phyloP scores from a whole-genome alignment of 1,284 basidiomycete genomes.

The Melanopsichium pennsylvanicum region DNA sequence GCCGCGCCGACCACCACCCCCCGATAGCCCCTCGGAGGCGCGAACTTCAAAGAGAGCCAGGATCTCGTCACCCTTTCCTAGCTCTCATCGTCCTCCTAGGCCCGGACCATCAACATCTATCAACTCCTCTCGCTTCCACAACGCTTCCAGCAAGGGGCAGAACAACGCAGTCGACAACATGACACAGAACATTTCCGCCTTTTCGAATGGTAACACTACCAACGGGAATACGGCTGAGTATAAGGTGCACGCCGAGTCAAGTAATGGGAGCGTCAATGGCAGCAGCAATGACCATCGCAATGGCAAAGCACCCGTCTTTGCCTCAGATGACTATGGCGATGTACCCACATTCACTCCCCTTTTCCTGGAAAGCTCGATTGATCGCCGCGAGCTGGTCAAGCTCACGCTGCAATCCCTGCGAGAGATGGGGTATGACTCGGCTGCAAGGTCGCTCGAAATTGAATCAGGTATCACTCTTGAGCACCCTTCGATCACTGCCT shows the following conservation, averaged over 20 bases:
- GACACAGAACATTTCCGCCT: conserved; percentile 12
- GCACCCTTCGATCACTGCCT: conserved; percentile 78
- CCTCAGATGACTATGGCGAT: conserved; percentile 24
- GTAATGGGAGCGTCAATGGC: conserved; percentile 9
- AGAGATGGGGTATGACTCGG: conserved; percentile 93
- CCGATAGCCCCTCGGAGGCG: conserved; percentile 28
- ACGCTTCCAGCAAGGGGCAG: neutral
- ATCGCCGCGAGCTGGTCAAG: conserved; percentile 89
- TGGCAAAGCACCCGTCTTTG: neutral
- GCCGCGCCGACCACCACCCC: conserved; percentile 22
- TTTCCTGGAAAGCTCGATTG: conserved; percentile 39
- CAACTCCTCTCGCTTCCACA: neutral
- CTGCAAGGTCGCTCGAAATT: conserved; percentile 83
- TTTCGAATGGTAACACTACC: conserved; percentile 23
- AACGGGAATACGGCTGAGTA: conserved; percentile 16
- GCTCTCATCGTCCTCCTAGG: conserved; percentile 16
- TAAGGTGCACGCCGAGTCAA: conserved; percentile 10
- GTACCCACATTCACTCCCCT: conserved; percentile 19
- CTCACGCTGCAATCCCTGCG: conserved; percentile 87
- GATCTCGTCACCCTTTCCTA: conserved; percentile 9
- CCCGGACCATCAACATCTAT: conserved; percentile 2
- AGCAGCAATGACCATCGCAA: conserved; percentile 29
- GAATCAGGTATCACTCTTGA: conserved; percentile 93
- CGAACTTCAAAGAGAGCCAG: conserved; percentile 30
- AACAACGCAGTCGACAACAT: neutral